These are phyloP conservation scores for Vanilla planifolia DNA, from an alignment of 106 monocot genomes.

Conservation along the genomic window DNA sequence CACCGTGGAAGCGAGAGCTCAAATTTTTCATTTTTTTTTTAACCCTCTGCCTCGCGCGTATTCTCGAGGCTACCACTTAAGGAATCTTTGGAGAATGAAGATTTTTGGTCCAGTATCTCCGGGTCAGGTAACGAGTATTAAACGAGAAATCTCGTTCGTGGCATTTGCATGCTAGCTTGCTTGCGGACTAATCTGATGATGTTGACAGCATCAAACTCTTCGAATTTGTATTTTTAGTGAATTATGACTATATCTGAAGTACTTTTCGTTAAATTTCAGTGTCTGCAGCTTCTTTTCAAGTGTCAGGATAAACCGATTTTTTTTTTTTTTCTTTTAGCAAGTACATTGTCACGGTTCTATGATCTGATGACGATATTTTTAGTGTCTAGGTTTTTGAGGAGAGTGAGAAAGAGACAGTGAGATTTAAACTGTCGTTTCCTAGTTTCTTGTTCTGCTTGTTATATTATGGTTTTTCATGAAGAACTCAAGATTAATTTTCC, in stretches of 20 bases:
- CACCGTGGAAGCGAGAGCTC: not conserved
- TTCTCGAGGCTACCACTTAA: too few species aligned
- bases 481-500: too few species aligned
- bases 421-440: not conserved
- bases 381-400: too few species aligned
- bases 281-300: not conserved
- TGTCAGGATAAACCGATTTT: not conserved
- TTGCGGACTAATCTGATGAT: too few species aligned
- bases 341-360: too few species aligned
- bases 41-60: not conserved
- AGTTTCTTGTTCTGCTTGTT: not conserved
- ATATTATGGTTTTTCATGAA: not conserved
- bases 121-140: conserved; percentile 1
- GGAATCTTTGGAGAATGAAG: not conserved
- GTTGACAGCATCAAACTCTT: too few species aligned
- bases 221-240: not conserved
- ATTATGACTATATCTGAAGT: not conserved
- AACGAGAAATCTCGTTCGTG: not conserved
- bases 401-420: too few species aligned
- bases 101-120: not conserved
- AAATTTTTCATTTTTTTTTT: not conserved
- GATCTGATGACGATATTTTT: too few species aligned
- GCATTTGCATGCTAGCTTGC: too few species aligned
- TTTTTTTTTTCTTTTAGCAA: not conserved
- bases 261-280: not conserved